A percentile compares a stretch with the other conserved stretches of the same genome.
Conservation (phyloP, 352 stramenopile species). For the Phytophthora sojae region DNA sequence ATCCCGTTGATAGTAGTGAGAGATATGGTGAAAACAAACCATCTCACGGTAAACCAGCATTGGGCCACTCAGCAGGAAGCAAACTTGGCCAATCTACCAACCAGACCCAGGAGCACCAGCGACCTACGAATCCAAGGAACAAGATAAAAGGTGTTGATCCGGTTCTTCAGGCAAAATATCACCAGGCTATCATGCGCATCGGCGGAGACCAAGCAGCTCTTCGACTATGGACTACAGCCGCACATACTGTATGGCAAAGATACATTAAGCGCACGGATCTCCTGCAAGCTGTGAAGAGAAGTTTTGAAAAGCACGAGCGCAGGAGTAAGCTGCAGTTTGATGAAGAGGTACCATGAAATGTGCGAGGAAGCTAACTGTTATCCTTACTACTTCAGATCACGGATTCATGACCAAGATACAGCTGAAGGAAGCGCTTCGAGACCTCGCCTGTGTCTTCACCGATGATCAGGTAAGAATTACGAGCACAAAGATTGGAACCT, state of each 20-base stretch:
- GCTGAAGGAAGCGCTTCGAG: constrained; percentile 61
- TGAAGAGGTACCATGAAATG: neutral
- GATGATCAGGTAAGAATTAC: constrained; percentile 56
- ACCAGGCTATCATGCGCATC: constrained; percentile 43
- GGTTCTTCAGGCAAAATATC: constrained; percentile 44
- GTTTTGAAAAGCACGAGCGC: constrained; percentile 65
- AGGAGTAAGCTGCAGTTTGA: constrained; percentile 37
- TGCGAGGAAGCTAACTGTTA: neutral
- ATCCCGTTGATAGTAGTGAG: neutral
- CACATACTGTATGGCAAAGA: constrained; percentile 49
- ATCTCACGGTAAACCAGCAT: neutral
- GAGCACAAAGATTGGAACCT: neutral
- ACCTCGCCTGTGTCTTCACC: constrained; percentile 60
- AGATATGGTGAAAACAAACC: neutral
- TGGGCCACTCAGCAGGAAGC: constrained; percentile 6
- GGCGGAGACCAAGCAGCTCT: constrained; percentile 44
- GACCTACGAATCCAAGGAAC: neutral
- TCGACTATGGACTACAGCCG: constrained; percentile 46
- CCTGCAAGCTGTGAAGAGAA: constrained; percentile 57
- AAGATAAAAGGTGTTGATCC: constrained; percentile 10
- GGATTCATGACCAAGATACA: constrained; percentile 58
- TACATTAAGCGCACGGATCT: constrained; percentile 56
- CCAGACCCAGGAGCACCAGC: constrained; percentile 16
- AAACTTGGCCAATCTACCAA: constrained; percentile 30
- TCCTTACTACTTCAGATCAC: constrained; percentile 31